Base-by-base conservation (phyloP, 148 eudicot species). In the Cornus florida region DNA sequence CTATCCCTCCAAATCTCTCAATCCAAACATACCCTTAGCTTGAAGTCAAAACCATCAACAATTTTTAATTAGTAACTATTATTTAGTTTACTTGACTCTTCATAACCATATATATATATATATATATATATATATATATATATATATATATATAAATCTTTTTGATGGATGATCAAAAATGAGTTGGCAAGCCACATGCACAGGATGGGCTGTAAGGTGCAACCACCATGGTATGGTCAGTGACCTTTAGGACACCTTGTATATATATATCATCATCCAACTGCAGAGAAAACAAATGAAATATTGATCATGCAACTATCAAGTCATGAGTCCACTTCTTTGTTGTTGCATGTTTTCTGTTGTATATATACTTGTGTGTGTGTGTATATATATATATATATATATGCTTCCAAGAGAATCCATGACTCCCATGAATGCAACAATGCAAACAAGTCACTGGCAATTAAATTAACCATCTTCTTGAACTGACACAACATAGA, bases 151-250 rank as follows among this genome's bases (percentile, higher is more conserved):
- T n/a, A n/a, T n/a, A n/a, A 28, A 1, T 28, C 28, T 28, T 28
- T 28, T 28, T 28, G 28, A 28, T 28, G 28, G 28, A 31, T 33
- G 69, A 39, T 64, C 22, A 23, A 39, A 59, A 46, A 50, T 76
- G 78, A 66, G 78, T 76, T 76, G 78, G 78, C 71, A 67, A 23
- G 1, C 22, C 78, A 76, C 78, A 76, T 76, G 78, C 78, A 76
- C 71, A 67, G 57, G 67, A 76, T 67, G 78, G 71, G 78, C 28
- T 43, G 9, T 7, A 6, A 39, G 60, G 60, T 41, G 71, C 78
- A 76, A 23, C 50, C 9, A 23, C 38, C 38, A 23, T 50, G 48
- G 16, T 22, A 4, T 71, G 17, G 20, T 23, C 33, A 71, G 38
- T 70, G 50, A 70, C 6, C 19, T 17, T 69, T n/a, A 19, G 32